Evolutionary conservation across 2,329 filamentous ascomycete species (phyloP).

Genomic region (Botrytis medusae): DNA sequence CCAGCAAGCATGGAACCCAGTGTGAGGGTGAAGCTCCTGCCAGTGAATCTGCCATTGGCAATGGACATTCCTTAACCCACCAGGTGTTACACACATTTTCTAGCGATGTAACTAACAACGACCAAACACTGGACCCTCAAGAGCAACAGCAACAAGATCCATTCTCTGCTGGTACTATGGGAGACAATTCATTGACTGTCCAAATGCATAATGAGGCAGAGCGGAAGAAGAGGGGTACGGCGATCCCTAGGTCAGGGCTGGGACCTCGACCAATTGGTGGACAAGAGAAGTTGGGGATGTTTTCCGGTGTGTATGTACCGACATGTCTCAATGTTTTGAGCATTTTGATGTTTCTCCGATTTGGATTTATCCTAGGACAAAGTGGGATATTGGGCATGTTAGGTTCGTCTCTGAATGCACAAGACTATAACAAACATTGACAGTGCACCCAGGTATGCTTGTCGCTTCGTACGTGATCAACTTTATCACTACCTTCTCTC

Average conservation of each 20-base stretch:
- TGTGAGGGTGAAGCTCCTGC: background rate
- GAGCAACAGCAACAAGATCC: slow-evolving; percentile 13
- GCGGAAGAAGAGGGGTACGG: slow-evolving; percentile 36
- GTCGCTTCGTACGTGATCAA: slow-evolving; percentile 76
- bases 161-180: slow-evolving; percentile 16
- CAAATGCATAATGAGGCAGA: slow-evolving; percentile 35
- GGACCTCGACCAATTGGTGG: slow-evolving; percentile 43
- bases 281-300: slow-evolving; percentile 67
- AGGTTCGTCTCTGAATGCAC: slow-evolving; percentile 8
- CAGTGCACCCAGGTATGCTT: slow-evolving; percentile 52
- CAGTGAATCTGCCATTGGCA: background rate
- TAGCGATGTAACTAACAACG: background rate
- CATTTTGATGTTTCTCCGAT: slow-evolving; percentile 89
- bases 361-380: slow-evolving; percentile 74
- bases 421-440: background rate
- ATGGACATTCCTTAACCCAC: background rate
- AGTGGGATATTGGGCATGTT: slow-evolving; percentile 23
- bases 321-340: slow-evolving; percentile 87
- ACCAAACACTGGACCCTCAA: background rate
- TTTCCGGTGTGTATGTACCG: slow-evolving; percentile 81
- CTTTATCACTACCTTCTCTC: slow-evolving; percentile 79
- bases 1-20: background rate
- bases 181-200: slow-evolving; percentile 30
- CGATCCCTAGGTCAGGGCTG: slow-evolving; percentile 42
- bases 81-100: slow-evolving; percentile 6